These are phyloP conservation scores for Rhizophora apiculata DNA, from an alignment of 345 rosid genomes.

Conservation along the genomic window DNA sequence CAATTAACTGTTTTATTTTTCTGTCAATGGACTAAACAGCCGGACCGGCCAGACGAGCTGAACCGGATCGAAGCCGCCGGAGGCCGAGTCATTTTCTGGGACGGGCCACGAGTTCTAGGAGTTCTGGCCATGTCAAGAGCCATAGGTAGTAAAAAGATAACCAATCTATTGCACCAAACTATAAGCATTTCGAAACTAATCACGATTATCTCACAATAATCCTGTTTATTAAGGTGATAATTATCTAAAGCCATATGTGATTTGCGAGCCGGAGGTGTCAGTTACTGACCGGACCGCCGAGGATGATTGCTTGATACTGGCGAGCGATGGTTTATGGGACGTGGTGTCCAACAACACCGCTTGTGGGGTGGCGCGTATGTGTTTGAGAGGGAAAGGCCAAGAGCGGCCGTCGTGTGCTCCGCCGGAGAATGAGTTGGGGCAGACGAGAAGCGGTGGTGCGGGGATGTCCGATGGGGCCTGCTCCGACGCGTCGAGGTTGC, in stretches of 20 bases:
- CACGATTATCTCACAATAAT: not conserved
- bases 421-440: constrained; percentile 6
- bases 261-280: constrained; percentile 42
- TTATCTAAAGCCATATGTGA: constrained; percentile 38
- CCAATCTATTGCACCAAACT: too few species aligned
- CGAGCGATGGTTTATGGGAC: constrained; percentile 52
- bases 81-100: constrained; percentile 45
- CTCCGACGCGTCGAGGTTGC: constrained; percentile 62
- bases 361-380: constrained; percentile 26
- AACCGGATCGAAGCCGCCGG: constrained; percentile 40
- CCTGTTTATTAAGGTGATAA: constrained; percentile 29
- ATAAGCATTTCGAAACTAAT: too few species aligned
- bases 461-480: constrained; percentile 52
- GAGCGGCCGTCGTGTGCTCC: not conserved
- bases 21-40: constrained; percentile 20
- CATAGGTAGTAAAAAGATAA: constrained; percentile 19
- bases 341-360: constrained; percentile 40
- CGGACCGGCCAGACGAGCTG: constrained; percentile 43
- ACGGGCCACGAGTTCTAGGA: constrained; percentile 40
- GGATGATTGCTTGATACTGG: constrained; percentile 42
- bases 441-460: not conserved
- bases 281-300: constrained; percentile 27
- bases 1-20: not conserved
- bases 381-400: constrained; percentile 28
- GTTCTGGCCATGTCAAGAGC: constrained; percentile 49